A percentile compares a stretch with the other conserved stretches of the same genome.
These are phyloP conservation scores for Ilex aquifolium DNA, from an alignment of 257 asterid genomes.

Conservation along the genomic window DNA sequence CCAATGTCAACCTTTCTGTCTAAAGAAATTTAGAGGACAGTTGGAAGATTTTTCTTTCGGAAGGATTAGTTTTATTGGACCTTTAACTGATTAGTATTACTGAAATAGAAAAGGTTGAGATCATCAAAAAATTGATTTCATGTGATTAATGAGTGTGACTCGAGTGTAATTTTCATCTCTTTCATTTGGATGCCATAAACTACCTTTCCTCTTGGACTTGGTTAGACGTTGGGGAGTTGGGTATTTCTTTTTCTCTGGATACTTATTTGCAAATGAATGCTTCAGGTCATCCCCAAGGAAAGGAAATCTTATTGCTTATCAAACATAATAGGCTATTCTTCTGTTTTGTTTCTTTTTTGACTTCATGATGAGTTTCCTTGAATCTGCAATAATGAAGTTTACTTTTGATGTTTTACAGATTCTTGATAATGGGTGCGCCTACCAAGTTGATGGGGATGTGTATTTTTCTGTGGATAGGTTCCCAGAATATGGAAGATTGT, in stretches of 20 bases:
- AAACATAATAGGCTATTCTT: neutral
- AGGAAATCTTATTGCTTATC: neutral
- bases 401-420: slow-evolving; percentile 43
- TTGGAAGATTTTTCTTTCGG: neutral
- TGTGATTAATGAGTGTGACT: too few species aligned
- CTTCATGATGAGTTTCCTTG: neutral
- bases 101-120: too few species aligned
- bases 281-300: neutral
- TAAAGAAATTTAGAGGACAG: too few species aligned
- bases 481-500: slow-evolving; percentile 79
- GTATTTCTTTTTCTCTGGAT: neutral
- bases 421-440: slow-evolving; percentile 73
- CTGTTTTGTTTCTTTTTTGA: neutral
- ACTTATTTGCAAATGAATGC: neutral
- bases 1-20: too few species aligned
- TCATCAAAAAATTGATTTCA: too few species aligned
- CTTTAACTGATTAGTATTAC: neutral
- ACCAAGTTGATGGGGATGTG: slow-evolving; percentile 68
- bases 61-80: neutral
- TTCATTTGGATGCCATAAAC: neutral
- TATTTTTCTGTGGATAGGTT: slow-evolving; percentile 89
- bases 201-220: neutral
- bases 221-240: neutral
- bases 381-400: slow-evolving; percentile 13
- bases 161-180: neutral